A percentile compares a stretch with the other conserved stretches of the same genome.
Evolutionary conservation across 2,329 filamentous ascomycete genomes (phyloP).

Genomic region (Stenocarpella maydis): DNA sequence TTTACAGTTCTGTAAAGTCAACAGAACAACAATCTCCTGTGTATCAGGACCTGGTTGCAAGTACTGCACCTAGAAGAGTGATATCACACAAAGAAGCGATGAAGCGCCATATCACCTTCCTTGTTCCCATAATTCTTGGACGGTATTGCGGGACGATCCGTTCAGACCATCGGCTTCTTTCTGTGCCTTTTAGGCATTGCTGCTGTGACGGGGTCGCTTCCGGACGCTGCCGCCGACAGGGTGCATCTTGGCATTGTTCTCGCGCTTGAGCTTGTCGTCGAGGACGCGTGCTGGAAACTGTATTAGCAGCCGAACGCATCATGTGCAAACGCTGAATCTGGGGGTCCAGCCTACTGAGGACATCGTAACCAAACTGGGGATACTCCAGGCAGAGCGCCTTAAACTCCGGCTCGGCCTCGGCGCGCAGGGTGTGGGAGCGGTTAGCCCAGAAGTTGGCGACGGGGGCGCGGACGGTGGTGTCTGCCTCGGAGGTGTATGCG

Average conservation of each 20-base stretch:
- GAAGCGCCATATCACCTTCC: background rate
- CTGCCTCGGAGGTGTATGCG: constrained; percentile 73
- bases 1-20: constrained; percentile 6
- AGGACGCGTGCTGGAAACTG: constrained; percentile 63
- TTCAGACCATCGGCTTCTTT: background rate
- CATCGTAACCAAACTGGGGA: constrained; percentile 92
- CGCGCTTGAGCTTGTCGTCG: constrained; percentile 72
- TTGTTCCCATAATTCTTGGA: background rate
- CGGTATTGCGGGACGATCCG: background rate
- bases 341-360: constrained; percentile 70
- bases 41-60: background rate
- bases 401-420: constrained; percentile 89
- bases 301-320: constrained; percentile 34
- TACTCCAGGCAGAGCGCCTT: constrained; percentile 84
- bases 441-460: constrained; percentile 92
- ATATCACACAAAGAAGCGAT: background rate
- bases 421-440: constrained; percentile 78
- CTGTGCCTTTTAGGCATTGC: constrained; percentile 4
- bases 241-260: constrained; percentile 67
- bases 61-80: background rate
- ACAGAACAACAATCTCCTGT: background rate
- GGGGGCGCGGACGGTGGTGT: constrained; percentile 78
- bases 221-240: constrained; percentile 58
- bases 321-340: background rate
- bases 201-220: constrained; percentile 65